Base-by-base conservation (phyloP, 495 filamentous ascomycete species). In the Pyrenopolyporus hunteri region DNA sequence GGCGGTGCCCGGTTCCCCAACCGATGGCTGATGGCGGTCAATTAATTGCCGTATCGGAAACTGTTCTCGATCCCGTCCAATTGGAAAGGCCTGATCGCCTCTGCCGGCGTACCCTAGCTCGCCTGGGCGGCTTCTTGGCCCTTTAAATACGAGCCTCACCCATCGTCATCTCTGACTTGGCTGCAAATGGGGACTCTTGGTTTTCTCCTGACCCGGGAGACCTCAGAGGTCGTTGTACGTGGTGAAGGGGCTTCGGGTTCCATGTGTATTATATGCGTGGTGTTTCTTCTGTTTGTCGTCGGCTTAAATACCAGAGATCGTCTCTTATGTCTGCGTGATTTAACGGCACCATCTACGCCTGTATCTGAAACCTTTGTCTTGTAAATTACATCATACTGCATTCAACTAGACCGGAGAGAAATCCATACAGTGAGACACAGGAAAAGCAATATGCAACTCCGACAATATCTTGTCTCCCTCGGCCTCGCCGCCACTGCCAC, bases 361-460 rank as follows among this genome's bases (percentile, higher is more conserved):
- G 10, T 42, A 4, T 14, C 3, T 29, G 16, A 17, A 23, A 31
- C 31, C 25, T 44, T 31, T 23, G 22, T 11, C 13, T 6, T 14
- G 8, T 14, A 16, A 44, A 1, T 35, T 46, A 2, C 43, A 31
- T 20, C 10, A 35, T 31, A 39, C 2, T 10, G 33, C 9, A 45
- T 49, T 29, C 3, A 36, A 28, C 13, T 48, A 32, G 3, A 36
- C 29, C 6, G 39, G 17, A 46, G 25, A 9, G 23, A 39, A 20
- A 14, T 52, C 10, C 17, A 5, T 28, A 14, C n/a, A 36, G 22
- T 44, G 19, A 52, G 31, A 36, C 16, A 5, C 17, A 14, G 22
- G 1, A 16, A 46, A 36, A 60, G 36, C 44, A 35, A 6, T 14
- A 69, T 67, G 67, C 58, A 69, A 31, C 46, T 67, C 42, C 44